Evolutionary conservation across 1,139 yeast genomes (phyloP), one percentile per base, ranked within the genome.

Genomic region (Kurtzmaniella natalensis): DNA sequence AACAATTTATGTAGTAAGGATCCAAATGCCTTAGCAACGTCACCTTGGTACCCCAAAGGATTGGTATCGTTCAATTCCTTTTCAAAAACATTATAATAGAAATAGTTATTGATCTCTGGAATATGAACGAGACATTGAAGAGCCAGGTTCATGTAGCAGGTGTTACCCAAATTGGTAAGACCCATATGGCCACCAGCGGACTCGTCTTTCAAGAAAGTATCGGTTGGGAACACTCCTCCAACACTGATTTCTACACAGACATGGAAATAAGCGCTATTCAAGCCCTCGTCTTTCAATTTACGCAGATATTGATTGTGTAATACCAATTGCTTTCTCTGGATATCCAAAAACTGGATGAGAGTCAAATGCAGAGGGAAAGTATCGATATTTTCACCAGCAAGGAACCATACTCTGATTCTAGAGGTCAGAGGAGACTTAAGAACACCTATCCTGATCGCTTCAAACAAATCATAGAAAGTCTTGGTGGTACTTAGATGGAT

Each of bases 71-170:
- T 92, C 32, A 92, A 60, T 48, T 92, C 97, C 5, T 61, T 58
- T 43, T 70, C 67, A 51, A 68, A 84, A n/a, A 75, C 65, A 35
- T 76, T 72, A 49, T 74, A 76, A 31, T 73, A 56, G 50, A 92
- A 92, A 54, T 87, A 92, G 31, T 78, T 70, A 13, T 81, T 76
- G 27, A 92, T 60, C 53, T 88, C 96, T 1, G 95, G 95, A 9
- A 89, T 72, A 51, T 92, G 98, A 1, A 79, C 72, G 33, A 92
- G 61, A 51, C 97, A 92, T 54, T 92, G 98, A 36, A 92, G 63
- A 0, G 97, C 96, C 11, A 96, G 86, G 57, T 92, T 92, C 97
- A 92, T 92, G 55, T 88, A 92, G 55, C 98, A 92, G 0, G 96
- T 84, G 52, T 92, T 92, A 5, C 98, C 98, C 43, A 92, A 63